Conservation (phyloP, 192 early-diverging fungal species). For the Diversispora eburnea region DNA sequence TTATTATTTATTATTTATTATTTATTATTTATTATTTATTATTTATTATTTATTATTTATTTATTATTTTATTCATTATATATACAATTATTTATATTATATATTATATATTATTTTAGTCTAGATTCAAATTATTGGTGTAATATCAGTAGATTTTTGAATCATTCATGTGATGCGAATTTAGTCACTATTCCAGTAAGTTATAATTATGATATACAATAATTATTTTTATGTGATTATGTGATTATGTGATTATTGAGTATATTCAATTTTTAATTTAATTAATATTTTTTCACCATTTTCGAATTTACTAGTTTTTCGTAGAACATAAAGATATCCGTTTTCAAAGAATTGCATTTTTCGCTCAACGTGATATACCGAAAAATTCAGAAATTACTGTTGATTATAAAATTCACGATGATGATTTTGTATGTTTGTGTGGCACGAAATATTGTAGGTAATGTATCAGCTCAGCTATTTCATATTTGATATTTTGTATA, state of each 20-base stretch:
- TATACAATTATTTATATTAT: conserved; percentile 2
- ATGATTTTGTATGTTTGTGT: conserved; percentile 10
- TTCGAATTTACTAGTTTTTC: not conserved
- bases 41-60: not conserved
- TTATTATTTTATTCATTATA: not conserved
- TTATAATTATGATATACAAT: not conserved
- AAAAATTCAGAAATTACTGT: not conserved
- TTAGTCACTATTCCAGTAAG: conserved; percentile 9
- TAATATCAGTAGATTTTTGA: conserved; percentile 10
- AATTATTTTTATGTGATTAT: too few species aligned
- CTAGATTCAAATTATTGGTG: conserved; percentile 18
- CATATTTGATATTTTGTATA: too few species aligned
- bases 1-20: not conserved
- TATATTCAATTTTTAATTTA: not conserved
- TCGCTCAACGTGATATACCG: conserved; percentile 11
- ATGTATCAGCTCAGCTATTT: not conserved
- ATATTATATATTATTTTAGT: not conserved
- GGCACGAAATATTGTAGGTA: conserved; percentile 5
- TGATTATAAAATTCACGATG: conserved; percentile 11
- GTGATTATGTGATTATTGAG: not conserved
- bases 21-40: not conserved
- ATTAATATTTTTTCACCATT: not conserved
- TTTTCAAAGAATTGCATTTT: conserved; percentile 15
- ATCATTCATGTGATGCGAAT: conserved; percentile 24
- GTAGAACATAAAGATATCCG: not conserved